These are phyloP conservation scores for Hippophae gyantsensis DNA, from an alignment of 306 rosid species.

Conservation along the genomic window DNA sequence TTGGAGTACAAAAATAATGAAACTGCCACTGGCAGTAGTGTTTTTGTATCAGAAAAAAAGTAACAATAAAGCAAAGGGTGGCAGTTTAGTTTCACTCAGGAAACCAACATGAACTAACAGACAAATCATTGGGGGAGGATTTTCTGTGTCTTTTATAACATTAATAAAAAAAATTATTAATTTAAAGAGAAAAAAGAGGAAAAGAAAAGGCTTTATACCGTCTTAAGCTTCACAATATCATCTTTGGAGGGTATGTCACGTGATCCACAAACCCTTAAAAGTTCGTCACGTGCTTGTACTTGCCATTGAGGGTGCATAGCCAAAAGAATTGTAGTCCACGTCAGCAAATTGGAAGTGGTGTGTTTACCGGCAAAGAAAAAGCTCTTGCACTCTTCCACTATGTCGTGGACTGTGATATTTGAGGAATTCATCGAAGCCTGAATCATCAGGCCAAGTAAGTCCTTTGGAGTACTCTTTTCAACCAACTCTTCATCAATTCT, in stretches of 20 bases:
- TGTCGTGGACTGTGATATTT: constrained; percentile 64
- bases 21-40: not conserved
- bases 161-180: too few relatives aligned
- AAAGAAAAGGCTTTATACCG: constrained; percentile 32
- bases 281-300: constrained; percentile 85
- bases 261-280: constrained; percentile 28
- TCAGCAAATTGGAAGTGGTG: constrained; percentile 92
- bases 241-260: not conserved
- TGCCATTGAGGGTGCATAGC: constrained; percentile 99
- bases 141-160: too few relatives aligned
- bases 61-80: constrained; percentile 16
- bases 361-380: constrained; percentile 99
- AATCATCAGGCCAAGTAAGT: constrained; percentile 78
- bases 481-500: not conserved
- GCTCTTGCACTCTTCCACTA: constrained; percentile 93
- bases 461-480: constrained; percentile 41
- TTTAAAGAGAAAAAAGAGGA: too few relatives aligned
- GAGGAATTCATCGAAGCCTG: constrained; percentile 38
- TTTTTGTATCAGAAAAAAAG: too few relatives aligned
- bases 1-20: not conserved
- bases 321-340: constrained; percentile 90
- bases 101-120: constrained; percentile 29
- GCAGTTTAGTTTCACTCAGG: constrained; percentile 21
- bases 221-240: constrained; percentile 62
- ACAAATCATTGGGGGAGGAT: constrained; percentile 18